Conservation (phyloP, 345 rosid species). For the Brassica incana region DNA sequence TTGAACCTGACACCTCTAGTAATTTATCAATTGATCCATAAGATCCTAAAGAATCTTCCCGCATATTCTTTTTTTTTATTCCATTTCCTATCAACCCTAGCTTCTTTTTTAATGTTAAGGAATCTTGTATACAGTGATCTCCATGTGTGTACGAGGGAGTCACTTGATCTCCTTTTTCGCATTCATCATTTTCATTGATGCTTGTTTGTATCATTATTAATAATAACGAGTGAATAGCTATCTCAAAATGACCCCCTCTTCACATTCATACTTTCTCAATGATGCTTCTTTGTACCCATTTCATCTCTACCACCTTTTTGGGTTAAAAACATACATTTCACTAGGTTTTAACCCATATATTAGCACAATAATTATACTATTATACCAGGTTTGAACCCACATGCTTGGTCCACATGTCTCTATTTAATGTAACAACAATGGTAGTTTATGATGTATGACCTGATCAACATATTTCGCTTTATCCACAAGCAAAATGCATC, state of each 20-base stretch:
- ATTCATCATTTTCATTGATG: neutral
- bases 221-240: too few species aligned
- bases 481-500: neutral
- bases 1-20: slow-evolving; percentile 22
- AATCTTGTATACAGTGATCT: slow-evolving; percentile 3
- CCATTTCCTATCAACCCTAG: neutral
- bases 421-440: neutral
- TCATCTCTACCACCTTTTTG: neutral
- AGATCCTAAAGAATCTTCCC: slow-evolving; percentile 37
- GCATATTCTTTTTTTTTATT: slow-evolving; percentile 10
- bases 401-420: neutral
- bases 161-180: slow-evolving; percentile 6
- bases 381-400: neutral
- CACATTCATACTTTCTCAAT: too few species aligned
- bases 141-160: slow-evolving; percentile 2
- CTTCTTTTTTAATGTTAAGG: neutral
- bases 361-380: neutral
- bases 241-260: too few species aligned
- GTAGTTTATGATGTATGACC: neutral
- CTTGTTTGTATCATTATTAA: neutral
- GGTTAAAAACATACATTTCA: neutral
- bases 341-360: neutral
- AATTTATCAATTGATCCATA: slow-evolving; percentile 21
- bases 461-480: neutral
- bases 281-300: slow-evolving; percentile 5